Evolutionary conservation across 495 filamentous ascomycete species (phyloP), one percentile per base, ranked within the genome.

Genomic region (Collariella sp.): DNA sequence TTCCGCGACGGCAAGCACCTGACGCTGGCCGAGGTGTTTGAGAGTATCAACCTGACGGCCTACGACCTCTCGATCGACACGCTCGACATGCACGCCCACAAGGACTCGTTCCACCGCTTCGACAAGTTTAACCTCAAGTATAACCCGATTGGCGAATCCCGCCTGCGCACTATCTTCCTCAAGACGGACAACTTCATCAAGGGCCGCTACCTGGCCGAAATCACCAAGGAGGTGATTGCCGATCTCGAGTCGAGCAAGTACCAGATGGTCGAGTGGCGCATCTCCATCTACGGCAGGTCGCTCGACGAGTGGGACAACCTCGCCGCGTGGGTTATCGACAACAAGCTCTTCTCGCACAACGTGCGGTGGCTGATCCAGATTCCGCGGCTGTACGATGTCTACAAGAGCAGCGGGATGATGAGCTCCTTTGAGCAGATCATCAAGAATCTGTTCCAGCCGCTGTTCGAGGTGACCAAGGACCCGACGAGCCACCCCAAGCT

Each of bases 111-210:
- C 72, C 93, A 98, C 67, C 88, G 93, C 0, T 98, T 98, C 66
- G 93, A 98, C 73, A 98, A 98, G 69, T 98, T 98, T 77, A 98
- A 98, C 63, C 76, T 98, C 22, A 98, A 98, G 65, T 98, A 98
- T 64, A 98, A 98, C 62, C 93, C 93, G 2, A 86, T 98, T 36
- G 93, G 93, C 26, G 93, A 97, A 68, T 97, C 94, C 19, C 83
- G 93, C 34, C 73, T 98, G 40, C 83, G 93, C 55, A 94, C 91
- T 34, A 97, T 98, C 58, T 98, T 98, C 68, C 73, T 98, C 33
- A 98, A 98, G 73, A 97, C 93, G 33, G 94, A 98, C 70, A 98
- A 98, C 70, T 90, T 87, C 70, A 95, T 98, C 62, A 82, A 95
- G 58, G 93, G 93, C 20, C 85, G 91, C 26, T 98, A 98, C 68